Base-by-base conservation (phyloP, 2,329 filamentous ascomycete species). In the Biscogniauxia mediterranea region DNA sequence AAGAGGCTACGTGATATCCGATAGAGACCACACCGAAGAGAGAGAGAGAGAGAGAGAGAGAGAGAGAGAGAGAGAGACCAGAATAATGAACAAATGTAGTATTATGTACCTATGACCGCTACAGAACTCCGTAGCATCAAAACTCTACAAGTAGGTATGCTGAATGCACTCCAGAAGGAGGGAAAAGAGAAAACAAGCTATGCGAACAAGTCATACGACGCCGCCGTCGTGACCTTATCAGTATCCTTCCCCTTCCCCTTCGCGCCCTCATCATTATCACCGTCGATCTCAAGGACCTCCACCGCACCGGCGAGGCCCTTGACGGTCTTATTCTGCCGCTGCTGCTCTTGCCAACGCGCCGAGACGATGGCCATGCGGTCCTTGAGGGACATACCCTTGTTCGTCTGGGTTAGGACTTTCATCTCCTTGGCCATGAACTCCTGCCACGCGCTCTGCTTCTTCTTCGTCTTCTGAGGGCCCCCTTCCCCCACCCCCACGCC, bases 291-390 rank as follows among this genome's bases (percentile, higher is more conserved):
- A 74, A 79, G 0, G 82, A 85, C 66, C 87, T 78, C 74, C 78
- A 92, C 78, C 32, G 78, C 74, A 58, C 79, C 81, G 81, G 91
- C 91, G 70, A 93, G 83, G 69, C 84, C 81, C 77, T 88, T 91
- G 64, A 93, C 78, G 62, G 52, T 56, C 89, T 92, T 90, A n/a
- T n/a, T n/a, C n/a, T n/a, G n/a, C n/a, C n/a, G n/a, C 11, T 92
- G 82, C 60, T 82, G 81, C 60, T 88, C 85, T 68, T 87, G 89
- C 56, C 76, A 79, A 0, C 85, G 84, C 66, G 88, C 77, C 74
- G 81, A 86, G 2, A 92, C 78, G 28, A 79, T 72, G 58, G 79
- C 82, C 83, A 93, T 93, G 71, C 93, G 85, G 69, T 85, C 82
- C 76, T 89, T 91, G 67, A 94, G 79, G 60, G 66, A 59, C 57